Evolutionary conservation across 163 green algal species (phyloP).

Genomic region (Chlamydomonas reinhardtii): DNA sequence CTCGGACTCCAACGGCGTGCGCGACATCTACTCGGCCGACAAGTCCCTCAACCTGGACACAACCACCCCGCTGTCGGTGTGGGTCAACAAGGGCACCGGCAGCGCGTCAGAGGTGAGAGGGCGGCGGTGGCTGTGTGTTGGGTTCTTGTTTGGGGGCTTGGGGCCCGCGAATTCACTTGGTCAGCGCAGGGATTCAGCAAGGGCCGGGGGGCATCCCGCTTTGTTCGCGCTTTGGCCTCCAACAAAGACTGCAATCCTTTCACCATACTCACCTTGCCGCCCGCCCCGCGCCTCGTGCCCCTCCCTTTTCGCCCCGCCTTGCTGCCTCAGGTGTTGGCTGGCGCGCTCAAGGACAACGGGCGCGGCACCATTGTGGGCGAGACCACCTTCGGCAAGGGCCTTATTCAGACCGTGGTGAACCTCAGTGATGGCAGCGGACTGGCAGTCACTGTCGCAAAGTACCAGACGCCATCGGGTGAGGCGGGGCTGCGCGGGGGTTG

Average conservation of each 20-base stretch:
- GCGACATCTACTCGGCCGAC: conserved; percentile 91
- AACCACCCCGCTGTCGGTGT: conserved; percentile 82
- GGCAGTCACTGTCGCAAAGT: conserved; percentile 90
- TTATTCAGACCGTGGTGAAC: conserved; percentile 78
- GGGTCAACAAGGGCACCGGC: conserved; percentile 96
- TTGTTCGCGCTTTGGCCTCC: too few relatives aligned
- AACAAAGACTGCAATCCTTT: too few relatives aligned
- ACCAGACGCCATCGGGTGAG: conserved; percentile 63
- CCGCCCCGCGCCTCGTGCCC: too few relatives aligned
- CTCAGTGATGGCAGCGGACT: conserved; percentile 91
- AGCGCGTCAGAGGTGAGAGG: conserved; percentile 89
- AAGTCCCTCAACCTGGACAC: conserved; percentile 62
- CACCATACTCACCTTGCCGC: too few relatives aligned
- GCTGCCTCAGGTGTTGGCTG: conserved; percentile 85
- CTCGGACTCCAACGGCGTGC: conserved; percentile 88
- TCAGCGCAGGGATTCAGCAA: too few relatives aligned
- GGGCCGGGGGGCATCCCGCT: too few relatives aligned
- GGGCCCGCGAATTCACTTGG: too few relatives aligned
- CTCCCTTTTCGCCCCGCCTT: too few relatives aligned
- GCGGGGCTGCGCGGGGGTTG: not conserved
- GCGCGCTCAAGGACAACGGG: conserved; percentile 93
- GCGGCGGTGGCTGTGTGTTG: not conserved
- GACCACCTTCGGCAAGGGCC: conserved; percentile 96
- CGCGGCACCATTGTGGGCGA: conserved; percentile 89
- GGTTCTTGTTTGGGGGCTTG: not conserved